Percentiles rank a stretch among this genome's conserved stretches.
Conservation (phyloP, 768 basidiomycete genomes). For the Tremella fuciformis region DNA sequence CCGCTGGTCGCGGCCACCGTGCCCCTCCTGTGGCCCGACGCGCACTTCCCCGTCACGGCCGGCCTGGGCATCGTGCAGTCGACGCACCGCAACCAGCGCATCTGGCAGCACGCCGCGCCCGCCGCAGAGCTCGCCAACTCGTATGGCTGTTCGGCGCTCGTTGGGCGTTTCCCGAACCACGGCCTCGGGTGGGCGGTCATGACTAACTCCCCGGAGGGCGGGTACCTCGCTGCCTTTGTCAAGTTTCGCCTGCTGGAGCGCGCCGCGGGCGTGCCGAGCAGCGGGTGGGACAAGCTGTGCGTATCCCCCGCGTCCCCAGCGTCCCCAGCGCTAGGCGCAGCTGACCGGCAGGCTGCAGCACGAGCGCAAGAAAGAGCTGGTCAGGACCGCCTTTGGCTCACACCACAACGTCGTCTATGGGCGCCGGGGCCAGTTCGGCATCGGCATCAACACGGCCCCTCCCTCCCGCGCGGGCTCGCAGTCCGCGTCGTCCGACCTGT, state of each 20-base stretch:
- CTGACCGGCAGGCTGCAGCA: too few relatives aligned
- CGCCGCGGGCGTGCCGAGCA: not conserved
- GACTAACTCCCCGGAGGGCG: not conserved
- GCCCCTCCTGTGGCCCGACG: not conserved
- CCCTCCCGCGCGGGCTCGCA: too few relatives aligned
- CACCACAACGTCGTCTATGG: too few relatives aligned
- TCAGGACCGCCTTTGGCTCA: too few relatives aligned
- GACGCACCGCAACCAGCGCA: not conserved
- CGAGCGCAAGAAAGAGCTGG: too few relatives aligned
- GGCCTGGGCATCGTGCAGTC: not conserved
- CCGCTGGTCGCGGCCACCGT: not conserved
- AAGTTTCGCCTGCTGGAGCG: conserved; percentile 3
- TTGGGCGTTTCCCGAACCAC: not conserved
- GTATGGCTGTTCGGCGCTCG: not conserved
- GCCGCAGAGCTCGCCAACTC: not conserved
- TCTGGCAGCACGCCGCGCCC: not conserved
- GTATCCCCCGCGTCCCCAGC: not conserved
- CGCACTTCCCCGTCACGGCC: not conserved
- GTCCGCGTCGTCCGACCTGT: too few relatives aligned
- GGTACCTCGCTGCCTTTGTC: conserved; percentile 1
- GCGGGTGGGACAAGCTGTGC: not conserved
- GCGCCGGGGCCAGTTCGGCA: too few relatives aligned
- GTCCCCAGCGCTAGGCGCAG: too few relatives aligned
- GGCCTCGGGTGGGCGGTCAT: not conserved
- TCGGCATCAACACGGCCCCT: too few relatives aligned